Evolutionary conservation across 768 basidiomycete genomes (phyloP), one percentile per base, ranked within the genome.

Genomic region (Boletus barrowsii): DNA sequence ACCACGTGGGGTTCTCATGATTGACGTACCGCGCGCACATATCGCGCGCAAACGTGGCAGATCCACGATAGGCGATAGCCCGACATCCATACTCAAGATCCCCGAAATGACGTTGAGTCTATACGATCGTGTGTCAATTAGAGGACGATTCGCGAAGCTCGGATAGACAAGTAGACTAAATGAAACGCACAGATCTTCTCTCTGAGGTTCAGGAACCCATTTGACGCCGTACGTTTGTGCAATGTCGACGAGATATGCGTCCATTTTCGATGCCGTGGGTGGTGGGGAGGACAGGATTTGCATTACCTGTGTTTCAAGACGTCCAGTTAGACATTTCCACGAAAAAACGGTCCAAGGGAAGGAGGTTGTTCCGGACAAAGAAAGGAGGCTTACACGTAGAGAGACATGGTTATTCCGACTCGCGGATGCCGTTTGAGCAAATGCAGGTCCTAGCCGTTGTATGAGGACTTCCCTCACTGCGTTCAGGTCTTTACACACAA

Each of bases 51-150:
- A 71, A 45, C 70, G 74, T 35, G 72, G 59, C 47, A 90, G 62
- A 66, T 90, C 83, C 15, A 90, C 76, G 15, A 75, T 68, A 3
- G 78, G 75, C 4, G 76, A 72, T 11, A 75, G 67, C 45, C 75
- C 69, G 1, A 76, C 70, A 39, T 53, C 62, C 29, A 53, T 51
- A 65, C 86, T 81, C 55, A 90, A 65, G 29, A 86, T 74, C 62
- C 85, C 84, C 15, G 85, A 86, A 29, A 90, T 70, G 5, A 73
- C 56, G 59, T 76, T 75, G 49, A 84, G 66, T 58, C 87, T 88
- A 53, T 20, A 33, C 22, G 43, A 18, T 54, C 20, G 54, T 54
- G 39, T 29, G 5, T 40, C 5, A 35, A 30, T 57, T 39, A 51
- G n/a, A 35, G 24, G 10, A 17, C 13, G 42, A 14, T 35, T 52